Evolutionary conservation across 345 rosid species (phyloP), one percentile per base, ranked within the genome.

Genomic region (Nasturtium officinale): DNA sequence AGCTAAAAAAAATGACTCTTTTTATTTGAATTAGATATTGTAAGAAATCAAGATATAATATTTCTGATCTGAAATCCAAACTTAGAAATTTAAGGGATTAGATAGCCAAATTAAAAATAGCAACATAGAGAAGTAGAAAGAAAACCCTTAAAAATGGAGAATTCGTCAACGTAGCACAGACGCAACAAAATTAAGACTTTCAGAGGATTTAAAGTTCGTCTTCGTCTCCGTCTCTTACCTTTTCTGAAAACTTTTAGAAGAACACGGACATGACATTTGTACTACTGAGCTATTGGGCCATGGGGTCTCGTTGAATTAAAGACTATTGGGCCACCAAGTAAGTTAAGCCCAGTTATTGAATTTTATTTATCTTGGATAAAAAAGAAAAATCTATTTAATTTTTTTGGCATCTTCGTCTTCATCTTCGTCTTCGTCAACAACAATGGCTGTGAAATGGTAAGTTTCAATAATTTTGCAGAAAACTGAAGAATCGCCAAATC

Each of bases 361-460:
- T 3, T 37, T 37, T 12, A 37, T 37, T 37, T 37, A 38, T 38
- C 43, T 9, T 35, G 1, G 40, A 35, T 9, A 35, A 35, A 35
- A 35, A 35, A 9, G 1, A 2, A 37, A 11, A 38, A 9, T 4
- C 42, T 40, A 40, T 12, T 40, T 12, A 6, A 45, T 6, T 43
- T 43, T 43, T 17, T n/a, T n/a, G 48, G 12, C 3, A 4, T 20
- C 15, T 18, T 48, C 54, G 3, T 48, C 55, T 50, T 50, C 43
- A n/a, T n/a, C n/a, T 23, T 23, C 25, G 25, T 23, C 25, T 23
- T 23, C 25, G 2, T 18, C 45, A 11, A 10, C n/a, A 33, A 59
- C 46, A 35, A 58, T 58, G 63, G 29, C 63, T 0, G 29, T 58
- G 10, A 58, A 58, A 6, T 58, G 63, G 63, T 58, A 58, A 57